phyloP scores from a whole-genome alignment of 1,284 basidiomycete species.

The Puccinia triticina region DNA sequence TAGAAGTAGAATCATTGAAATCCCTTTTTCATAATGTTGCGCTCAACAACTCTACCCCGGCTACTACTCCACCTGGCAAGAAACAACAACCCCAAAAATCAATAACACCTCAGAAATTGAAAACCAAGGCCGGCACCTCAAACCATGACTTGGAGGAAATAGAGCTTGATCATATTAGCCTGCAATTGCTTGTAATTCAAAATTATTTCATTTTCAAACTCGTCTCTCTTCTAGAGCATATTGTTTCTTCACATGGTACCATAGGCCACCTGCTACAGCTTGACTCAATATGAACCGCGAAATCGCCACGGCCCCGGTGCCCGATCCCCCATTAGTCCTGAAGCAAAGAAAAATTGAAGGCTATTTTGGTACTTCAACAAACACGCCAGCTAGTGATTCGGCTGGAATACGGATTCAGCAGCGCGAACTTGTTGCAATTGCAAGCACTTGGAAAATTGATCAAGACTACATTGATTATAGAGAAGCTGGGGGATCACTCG shows the following conservation, averaged over 20 bases:
- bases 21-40: conserved; percentile 32
- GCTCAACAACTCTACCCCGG: neutral
- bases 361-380: neutral
- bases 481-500: conserved; percentile 34
- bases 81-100: neutral
- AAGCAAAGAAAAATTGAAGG: conserved; percentile 28
- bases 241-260: too few species aligned
- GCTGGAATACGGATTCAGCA: conserved; percentile 9
- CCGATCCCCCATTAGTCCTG: conserved; percentile 23
- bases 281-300: conserved; percentile 29
- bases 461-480: conserved; percentile 34
- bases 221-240: too few species aligned
- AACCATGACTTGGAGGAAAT: neutral
- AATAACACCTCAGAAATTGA: neutral
- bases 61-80: conserved; percentile 18
- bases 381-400: conserved; percentile 11
- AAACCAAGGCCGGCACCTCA: neutral
- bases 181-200: neutral
- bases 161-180: conserved; percentile 21
- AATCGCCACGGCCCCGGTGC: conserved; percentile 21
- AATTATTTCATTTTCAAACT: neutral
- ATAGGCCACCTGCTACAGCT: conserved; percentile 28
- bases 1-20: conserved; percentile 18
- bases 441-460: conserved; percentile 32
- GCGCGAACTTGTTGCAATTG: conserved; percentile 16